Conservation (phyloP, 2,329 filamentous ascomycete species). For the Botrytis aclada region DNA sequence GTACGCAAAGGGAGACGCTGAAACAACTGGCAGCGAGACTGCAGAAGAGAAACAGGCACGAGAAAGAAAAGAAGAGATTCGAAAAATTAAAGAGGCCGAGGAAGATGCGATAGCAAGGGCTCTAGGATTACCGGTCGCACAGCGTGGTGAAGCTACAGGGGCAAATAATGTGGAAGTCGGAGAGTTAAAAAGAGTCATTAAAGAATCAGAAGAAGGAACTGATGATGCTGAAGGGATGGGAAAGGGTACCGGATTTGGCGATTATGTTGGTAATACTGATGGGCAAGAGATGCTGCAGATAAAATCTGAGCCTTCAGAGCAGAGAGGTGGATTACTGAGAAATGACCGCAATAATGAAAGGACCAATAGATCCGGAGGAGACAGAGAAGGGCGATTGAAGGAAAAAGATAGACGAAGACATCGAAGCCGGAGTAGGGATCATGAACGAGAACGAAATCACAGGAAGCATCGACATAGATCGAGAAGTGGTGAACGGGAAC, state of each 20-base stretch:
- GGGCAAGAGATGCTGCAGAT: conserved; percentile 23
- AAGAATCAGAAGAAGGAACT: conserved; percentile 43
- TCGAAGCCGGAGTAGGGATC: conserved; percentile 34
- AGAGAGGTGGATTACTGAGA: conserved; percentile 28
- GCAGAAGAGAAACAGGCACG: conserved; percentile 56
- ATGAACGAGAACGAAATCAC: conserved; percentile 1
- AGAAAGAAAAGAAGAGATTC: conserved; percentile 72
- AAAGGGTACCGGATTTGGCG: conserved; percentile 35
- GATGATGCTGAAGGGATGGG: conserved; percentile 37
- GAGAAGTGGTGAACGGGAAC: conserved; percentile 31
- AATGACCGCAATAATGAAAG: conserved; percentile 23
- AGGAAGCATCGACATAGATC: conserved; percentile 29
- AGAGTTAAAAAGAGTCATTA: conserved; percentile 54
- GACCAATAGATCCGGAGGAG: conserved; percentile 32
- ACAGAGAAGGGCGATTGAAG: conserved; percentile 29
- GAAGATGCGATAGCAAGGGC: conserved; percentile 85
- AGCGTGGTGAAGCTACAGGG: conserved; percentile 50
- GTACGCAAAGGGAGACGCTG: conserved; percentile 58
- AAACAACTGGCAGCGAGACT: conserved; percentile 53
- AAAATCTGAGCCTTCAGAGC: conserved; percentile 14
- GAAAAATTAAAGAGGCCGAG: conserved; percentile 83
- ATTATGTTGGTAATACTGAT: conserved; percentile 34
- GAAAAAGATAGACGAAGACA: conserved; percentile 35
- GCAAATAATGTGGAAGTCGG: conserved; percentile 68
- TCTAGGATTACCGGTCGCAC: conserved; percentile 71